Evolutionary conservation across 1,284 basidiomycete genomes (phyloP).

Genomic region (Sphaerobolus stellatus): DNA sequence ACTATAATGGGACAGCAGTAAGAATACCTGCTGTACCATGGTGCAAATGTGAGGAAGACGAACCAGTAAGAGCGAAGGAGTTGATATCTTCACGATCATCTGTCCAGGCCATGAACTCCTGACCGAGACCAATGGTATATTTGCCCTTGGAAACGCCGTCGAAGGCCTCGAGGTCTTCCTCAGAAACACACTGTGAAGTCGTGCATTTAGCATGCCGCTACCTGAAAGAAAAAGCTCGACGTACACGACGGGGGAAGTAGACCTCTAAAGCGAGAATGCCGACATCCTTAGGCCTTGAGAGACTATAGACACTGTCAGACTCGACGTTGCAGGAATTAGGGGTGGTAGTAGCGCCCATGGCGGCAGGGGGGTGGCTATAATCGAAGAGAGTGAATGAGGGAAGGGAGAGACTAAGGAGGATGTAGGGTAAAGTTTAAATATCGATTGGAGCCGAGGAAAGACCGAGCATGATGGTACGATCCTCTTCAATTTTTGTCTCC

Average conservation of each 20-base stretch:
- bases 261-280: slow-evolving; percentile 91
- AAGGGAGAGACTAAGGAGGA: too few species aligned
- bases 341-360: too few species aligned
- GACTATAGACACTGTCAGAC: slow-evolving; percentile 12
- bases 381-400: too few species aligned
- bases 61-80: slow-evolving; percentile 93
- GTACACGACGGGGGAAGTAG: slow-evolving; percentile 89
- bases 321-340: too few species aligned
- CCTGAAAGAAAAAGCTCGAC: slow-evolving; percentile 29
- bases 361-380: too few species aligned
- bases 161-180: slow-evolving; percentile 91
- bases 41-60: slow-evolving; percentile 29
- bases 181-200: slow-evolving; percentile 96
- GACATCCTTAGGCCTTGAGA: slow-evolving; percentile 82
- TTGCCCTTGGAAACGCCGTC: slow-evolving; percentile 96
- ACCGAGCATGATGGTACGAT: too few species aligned
- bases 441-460: too few species aligned
- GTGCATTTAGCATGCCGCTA: slow-evolving; percentile 14
- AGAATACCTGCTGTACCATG: background rate
- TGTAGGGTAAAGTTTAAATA: too few species aligned
- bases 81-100: slow-evolving; percentile 99
- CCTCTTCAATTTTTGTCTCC: too few species aligned
- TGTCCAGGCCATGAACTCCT: slow-evolving; percentile 97
- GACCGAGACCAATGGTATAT: slow-evolving; percentile 99
- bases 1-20: slow-evolving; percentile 42